These are phyloP conservation scores for Phytopythium helicoides DNA, from an alignment of 352 stramenopile species.

Conservation along the genomic window DNA sequence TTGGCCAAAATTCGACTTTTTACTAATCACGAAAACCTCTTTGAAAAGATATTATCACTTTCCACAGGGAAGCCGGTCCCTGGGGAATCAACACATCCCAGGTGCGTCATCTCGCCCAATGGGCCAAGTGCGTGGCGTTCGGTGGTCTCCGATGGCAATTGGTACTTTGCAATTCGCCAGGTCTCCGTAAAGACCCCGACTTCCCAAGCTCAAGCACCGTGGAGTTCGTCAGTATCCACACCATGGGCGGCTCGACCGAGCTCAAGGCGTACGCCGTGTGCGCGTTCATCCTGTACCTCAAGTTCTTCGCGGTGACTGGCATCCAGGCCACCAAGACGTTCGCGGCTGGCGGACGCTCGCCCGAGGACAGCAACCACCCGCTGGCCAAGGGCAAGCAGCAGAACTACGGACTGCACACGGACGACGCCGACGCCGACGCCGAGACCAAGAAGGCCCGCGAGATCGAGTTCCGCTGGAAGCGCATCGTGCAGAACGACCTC, in stretches of 20 bases:
- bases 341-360: slow-evolving; percentile 24
- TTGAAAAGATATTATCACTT: too few relatives aligned
- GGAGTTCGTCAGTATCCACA: neutral
- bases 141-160: neutral
- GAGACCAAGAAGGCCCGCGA: slow-evolving; percentile 22
- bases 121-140: neutral
- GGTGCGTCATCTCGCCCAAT: too few relatives aligned
- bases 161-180: slow-evolving; percentile 1
- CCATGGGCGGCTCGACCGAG: slow-evolving; percentile 24
- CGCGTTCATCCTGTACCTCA: slow-evolving; percentile 35
- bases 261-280: slow-evolving; percentile 31
- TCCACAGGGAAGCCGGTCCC: too few relatives aligned
- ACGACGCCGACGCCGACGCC: slow-evolving; percentile 13
- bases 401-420: slow-evolving; percentile 27
- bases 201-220: neutral
- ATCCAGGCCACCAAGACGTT: slow-evolving; percentile 43
- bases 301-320: slow-evolving; percentile 28
- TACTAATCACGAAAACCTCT: slow-evolving; percentile 14
- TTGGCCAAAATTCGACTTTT: slow-evolving; percentile 20
- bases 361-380: slow-evolving; percentile 34
- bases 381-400: slow-evolving; percentile 29
- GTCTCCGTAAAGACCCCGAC: neutral
- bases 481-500: slow-evolving; percentile 48
- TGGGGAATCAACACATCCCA: too few relatives aligned
- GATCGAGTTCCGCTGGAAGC: slow-evolving; percentile 41